Conservation (phyloP, 2,329 filamentous ascomycete genomes). For the Madurella fahalii region DNA sequence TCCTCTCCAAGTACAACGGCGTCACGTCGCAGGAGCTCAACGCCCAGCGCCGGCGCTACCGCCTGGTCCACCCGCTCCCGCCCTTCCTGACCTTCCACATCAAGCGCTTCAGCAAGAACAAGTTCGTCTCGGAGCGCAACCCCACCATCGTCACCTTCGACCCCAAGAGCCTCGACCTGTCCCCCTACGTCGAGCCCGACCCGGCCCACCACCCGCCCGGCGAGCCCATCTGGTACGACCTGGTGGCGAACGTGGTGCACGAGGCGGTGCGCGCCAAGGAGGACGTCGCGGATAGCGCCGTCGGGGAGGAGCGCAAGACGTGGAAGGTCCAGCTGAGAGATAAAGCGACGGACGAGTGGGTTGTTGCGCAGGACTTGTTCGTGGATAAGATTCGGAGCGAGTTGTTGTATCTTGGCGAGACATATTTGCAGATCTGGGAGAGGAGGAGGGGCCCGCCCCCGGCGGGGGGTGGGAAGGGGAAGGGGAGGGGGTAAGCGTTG, state of each 20-base stretch:
- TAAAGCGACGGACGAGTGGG: constrained; percentile 79
- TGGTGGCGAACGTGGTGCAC: constrained; percentile 91
- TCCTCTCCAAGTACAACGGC: constrained; percentile 92
- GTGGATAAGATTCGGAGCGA: constrained; percentile 87
- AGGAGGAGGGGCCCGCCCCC: constrained; percentile 54
- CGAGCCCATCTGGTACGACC: constrained; percentile 89
- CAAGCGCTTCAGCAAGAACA: constrained; percentile 95
- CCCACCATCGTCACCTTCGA: constrained; percentile 98
- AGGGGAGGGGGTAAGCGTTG: background rate
- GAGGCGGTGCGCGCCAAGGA: constrained; percentile 74
- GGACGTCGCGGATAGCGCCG: constrained; percentile 74
- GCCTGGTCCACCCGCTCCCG: constrained; percentile 83
- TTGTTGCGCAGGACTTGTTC: constrained; percentile 88
- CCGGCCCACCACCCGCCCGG: constrained; percentile 64
- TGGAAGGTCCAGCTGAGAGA: constrained; percentile 92
- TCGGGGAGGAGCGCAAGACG: constrained; percentile 75
- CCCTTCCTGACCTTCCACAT: constrained; percentile 91
- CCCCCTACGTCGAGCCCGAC: constrained; percentile 87
- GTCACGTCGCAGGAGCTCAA: constrained; percentile 81
- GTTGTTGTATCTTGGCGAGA: constrained; percentile 86
- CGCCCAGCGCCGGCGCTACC: constrained; percentile 82
- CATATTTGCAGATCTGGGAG: constrained; percentile 96
- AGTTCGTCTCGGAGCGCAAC: constrained; percentile 93
- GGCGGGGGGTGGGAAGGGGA: constrained; percentile 34
- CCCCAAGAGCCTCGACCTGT: constrained; percentile 75